A percentile compares a stretch with the other conserved stretches of the same genome.
These are phyloP conservation scores for Esteya vermicola DNA, from an alignment of 2,329 filamentous ascomycete genomes.

Conservation along the genomic window DNA sequence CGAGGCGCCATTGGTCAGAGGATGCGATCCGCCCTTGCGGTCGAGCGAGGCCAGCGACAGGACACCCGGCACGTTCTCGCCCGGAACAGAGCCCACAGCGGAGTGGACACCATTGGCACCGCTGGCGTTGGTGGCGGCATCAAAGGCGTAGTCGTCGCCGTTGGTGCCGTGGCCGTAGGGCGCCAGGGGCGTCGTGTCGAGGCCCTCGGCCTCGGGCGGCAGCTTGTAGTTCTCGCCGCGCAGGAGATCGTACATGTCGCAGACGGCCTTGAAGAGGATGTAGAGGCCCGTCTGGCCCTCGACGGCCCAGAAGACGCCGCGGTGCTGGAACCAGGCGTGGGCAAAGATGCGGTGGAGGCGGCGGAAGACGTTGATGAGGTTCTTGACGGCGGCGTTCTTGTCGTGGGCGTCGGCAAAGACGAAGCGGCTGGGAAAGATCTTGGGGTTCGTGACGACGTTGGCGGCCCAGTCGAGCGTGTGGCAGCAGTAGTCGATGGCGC, in stretches of 20 bases:
- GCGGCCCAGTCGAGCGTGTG: constrained; percentile 97
- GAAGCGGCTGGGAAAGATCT: constrained; percentile 85
- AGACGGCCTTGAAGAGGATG: constrained; percentile 93
- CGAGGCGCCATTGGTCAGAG: too few relatives aligned
- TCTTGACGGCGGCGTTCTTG: constrained; percentile 55
- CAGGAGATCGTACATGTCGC: constrained; percentile 78
- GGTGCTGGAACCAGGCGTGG: constrained; percentile 96
- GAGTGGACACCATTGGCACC: too few relatives aligned
- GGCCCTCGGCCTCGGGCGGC: constrained; percentile 79
- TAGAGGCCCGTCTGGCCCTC: constrained; percentile 87
- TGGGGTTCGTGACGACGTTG: constrained; percentile 84
- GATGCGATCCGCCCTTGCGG: too few relatives aligned
- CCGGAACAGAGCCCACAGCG: too few relatives aligned
- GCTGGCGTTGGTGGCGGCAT: constrained; percentile 5
- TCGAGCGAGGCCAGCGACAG: constrained; percentile 7
- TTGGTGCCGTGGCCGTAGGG: constrained; percentile 9
- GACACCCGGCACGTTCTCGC: constrained; percentile 5
- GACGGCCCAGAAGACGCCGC: constrained; percentile 87
- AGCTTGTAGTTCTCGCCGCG: constrained; percentile 94
- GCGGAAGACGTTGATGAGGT: constrained; percentile 88
- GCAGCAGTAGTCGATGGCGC: constrained; percentile 97
- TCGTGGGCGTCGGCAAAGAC: constrained; percentile 42
- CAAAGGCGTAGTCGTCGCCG: constrained; percentile 10
- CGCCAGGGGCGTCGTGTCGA: constrained; percentile 32
- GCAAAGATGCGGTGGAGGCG: constrained; percentile 93